Percentiles rank a stretch among this genome's conserved stretches.
These are phyloP conservation scores for Didymella keratinophila DNA, from an alignment of 2,329 filamentous ascomycete species.

Conservation along the genomic window DNA sequence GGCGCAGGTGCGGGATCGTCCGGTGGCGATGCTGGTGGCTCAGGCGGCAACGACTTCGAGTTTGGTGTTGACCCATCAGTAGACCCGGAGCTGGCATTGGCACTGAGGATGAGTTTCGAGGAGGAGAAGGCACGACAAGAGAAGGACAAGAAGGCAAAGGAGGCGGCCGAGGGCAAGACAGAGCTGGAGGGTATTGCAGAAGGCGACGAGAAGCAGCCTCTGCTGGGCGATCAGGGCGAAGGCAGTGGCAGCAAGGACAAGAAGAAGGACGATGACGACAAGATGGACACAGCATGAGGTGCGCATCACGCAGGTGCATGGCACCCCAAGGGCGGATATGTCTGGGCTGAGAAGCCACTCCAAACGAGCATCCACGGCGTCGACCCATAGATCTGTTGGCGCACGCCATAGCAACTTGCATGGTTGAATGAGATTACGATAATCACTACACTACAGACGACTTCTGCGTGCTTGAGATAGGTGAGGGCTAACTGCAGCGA, in stretches of 20 bases:
- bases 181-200: constrained; percentile 83
- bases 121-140: constrained; percentile 96
- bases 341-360: constrained; percentile 11
- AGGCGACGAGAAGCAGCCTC: constrained; percentile 66
- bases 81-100: constrained; percentile 93
- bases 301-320: constrained; percentile 1
- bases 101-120: constrained; percentile 96
- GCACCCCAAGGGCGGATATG: constrained; percentile 5
- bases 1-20: constrained; percentile 61
- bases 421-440: constrained; percentile 29
- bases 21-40: constrained; percentile 60
- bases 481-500: no score
- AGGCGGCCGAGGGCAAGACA: constrained; percentile 74
- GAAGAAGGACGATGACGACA: constrained; percentile 68
- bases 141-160: constrained; percentile 79
- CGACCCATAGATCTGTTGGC: constrained; percentile 35
- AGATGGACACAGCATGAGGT: constrained; percentile 88
- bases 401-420: constrained; percentile 27
- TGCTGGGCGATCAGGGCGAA: constrained; percentile 70
- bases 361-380: constrained; percentile 39
- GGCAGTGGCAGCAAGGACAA: constrained; percentile 65
- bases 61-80: constrained; percentile 90
- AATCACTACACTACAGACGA: neutral
- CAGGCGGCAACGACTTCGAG: constrained; percentile 73
- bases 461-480: no score